phyloP scores from a whole-genome alignment of 176 grass and related monocot genomes.

The Carex parvula region DNA sequence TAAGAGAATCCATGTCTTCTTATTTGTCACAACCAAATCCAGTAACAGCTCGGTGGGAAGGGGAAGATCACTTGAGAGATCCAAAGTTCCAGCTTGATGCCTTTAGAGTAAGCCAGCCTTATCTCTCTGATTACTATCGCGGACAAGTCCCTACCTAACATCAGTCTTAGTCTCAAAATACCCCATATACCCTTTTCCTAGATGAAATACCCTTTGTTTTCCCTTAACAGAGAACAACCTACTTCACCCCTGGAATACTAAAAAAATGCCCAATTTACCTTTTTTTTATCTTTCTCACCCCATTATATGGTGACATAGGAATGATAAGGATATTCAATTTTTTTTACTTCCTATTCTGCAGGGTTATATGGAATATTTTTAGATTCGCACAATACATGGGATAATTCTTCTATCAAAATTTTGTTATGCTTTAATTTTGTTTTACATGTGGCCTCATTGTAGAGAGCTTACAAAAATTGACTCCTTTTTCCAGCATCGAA shows the following conservation, averaged over 20 bases:
- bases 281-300: not conserved
- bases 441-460: not conserved
- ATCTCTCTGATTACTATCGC: not conserved
- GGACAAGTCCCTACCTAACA: not conserved
- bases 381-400: conserved; percentile 11
- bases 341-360: not conserved
- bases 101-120: conserved; percentile 61
- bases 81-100: conserved; percentile 94
- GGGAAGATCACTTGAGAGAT: conserved; percentile 90
- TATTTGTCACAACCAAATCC: conserved; percentile 93
- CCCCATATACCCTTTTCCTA: not conserved
- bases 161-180: not conserved
- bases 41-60: conserved; percentile 89
- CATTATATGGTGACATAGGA: not conserved
- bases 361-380: not conserved
- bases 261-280: not conserved
- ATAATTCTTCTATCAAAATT: not conserved
- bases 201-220: not conserved
- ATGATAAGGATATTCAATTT: not conserved
- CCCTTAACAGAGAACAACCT: not conserved
- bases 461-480: not conserved
- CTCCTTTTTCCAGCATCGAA: conserved; percentile 61
- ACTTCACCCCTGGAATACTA: not conserved
- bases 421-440: not conserved
- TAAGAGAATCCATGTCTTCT: conserved; percentile 91